phyloP scores from a whole-genome alignment of 345 rosid species.

The Corchorus olitorius region DNA sequence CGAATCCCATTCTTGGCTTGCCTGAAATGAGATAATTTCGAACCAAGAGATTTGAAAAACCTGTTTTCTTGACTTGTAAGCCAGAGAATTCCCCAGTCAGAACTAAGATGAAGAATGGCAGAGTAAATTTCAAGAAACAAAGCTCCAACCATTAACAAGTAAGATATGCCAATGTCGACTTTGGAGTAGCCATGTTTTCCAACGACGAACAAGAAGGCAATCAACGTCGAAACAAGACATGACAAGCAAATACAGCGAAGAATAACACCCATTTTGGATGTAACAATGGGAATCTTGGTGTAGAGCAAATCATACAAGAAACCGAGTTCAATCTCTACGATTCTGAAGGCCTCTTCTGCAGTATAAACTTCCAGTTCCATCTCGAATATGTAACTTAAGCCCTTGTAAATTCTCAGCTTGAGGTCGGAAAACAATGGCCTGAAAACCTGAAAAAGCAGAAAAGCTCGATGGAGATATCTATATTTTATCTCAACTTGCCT shows the following conservation, averaged over 20 bases:
- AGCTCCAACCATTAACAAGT: conserved; percentile 20
- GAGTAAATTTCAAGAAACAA: conserved; percentile 26
- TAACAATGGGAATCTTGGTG: conserved; percentile 21
- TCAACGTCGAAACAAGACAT: neutral
- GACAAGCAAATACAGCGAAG: neutral
- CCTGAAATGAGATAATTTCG: neutral
- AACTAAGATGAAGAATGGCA: conserved; percentile 7
- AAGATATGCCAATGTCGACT: conserved; percentile 17
- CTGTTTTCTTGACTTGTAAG: neutral
- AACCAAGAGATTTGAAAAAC: neutral
- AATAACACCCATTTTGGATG: neutral
- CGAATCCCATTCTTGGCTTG: neutral
- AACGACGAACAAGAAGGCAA: neutral
- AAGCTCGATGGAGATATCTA: neutral
- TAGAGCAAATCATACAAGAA: conserved; percentile 18
- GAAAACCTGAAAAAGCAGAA: neutral
- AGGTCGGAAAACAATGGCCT: neutral
- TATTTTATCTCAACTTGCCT: neutral
- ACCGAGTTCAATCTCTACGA: conserved; percentile 16
- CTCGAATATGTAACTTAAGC: neutral
- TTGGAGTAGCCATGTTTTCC: too few species aligned
- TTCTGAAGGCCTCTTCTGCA: conserved; percentile 9
- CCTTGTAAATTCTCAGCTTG: neutral
- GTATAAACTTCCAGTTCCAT: neutral
- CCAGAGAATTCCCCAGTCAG: conserved; percentile 13